Evolutionary conservation across 1,284 basidiomycete genomes (phyloP).

Genomic region (Rhizoctonia solani): DNA sequence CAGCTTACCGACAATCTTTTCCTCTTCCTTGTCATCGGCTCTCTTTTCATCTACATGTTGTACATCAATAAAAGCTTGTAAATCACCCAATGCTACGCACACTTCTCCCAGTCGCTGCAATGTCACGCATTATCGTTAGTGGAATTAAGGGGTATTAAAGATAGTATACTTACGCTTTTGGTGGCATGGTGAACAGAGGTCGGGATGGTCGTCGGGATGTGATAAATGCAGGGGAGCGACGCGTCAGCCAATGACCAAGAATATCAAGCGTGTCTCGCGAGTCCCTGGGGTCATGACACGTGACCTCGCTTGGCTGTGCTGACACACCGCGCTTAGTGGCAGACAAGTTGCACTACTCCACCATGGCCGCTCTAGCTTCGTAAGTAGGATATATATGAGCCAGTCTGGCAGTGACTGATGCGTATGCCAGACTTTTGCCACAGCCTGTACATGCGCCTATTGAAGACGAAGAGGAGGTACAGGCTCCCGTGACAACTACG

Average conservation of each 20-base stretch:
- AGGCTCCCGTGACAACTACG: slow-evolving; percentile 47
- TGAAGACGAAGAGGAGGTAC: slow-evolving; percentile 63
- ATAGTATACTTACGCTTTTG: slow-evolving; percentile 62
- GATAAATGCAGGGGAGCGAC: slow-evolving; percentile 35
- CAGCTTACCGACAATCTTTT: slow-evolving; percentile 84
- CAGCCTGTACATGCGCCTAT: slow-evolving; percentile 62
- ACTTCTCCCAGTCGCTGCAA: slow-evolving; percentile 93
- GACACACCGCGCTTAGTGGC: slow-evolving; percentile 28
- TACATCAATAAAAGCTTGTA: slow-evolving; percentile 1
- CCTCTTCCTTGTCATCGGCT: slow-evolving; percentile 79
- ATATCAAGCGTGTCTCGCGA: slow-evolving; percentile 32
- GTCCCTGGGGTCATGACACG: slow-evolving; percentile 49
- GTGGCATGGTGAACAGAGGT: slow-evolving; percentile 62
- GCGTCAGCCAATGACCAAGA: slow-evolving; percentile 32
- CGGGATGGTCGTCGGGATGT: slow-evolving; percentile 37
- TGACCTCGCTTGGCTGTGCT: slow-evolving; percentile 31
- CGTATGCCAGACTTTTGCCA: slow-evolving; percentile 59
- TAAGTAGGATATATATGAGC: slow-evolving; percentile 50
- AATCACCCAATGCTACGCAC: slow-evolving; percentile 53
- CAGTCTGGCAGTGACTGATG: slow-evolving; percentile 2
- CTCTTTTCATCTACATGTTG: slow-evolving; percentile 82
- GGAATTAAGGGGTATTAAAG: slow-evolving; percentile 36
- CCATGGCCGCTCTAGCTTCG: slow-evolving; percentile 65
- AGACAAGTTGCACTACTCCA: slow-evolving; percentile 36
- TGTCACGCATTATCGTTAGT: slow-evolving; percentile 10